phyloP scores from a whole-genome alignment of 2,329 filamentous ascomycete genomes.

The Penicillium griseofulvum region DNA sequence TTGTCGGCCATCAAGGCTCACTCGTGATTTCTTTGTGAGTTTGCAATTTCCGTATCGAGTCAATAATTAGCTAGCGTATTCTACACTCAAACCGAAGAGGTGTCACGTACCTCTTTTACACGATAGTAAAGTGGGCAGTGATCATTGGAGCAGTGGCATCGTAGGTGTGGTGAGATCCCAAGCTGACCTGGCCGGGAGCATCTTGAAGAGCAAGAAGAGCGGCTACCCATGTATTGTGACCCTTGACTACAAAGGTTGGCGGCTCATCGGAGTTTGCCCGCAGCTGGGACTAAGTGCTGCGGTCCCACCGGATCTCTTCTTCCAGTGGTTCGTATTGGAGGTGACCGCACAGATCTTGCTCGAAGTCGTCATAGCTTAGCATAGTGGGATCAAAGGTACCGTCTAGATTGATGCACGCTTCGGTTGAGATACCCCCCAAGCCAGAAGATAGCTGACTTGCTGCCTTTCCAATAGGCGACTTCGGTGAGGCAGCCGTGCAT shows the following conservation, averaged over 20 bases:
- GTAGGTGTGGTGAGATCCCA: background rate
- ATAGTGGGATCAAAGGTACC: background rate
- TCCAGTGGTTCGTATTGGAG: background rate
- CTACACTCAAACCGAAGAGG: background rate
- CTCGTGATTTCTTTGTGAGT: background rate
- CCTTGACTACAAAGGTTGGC: background rate
- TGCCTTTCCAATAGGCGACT: background rate
- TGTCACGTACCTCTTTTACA: background rate
- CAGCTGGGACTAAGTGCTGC: background rate
- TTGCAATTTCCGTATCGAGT: background rate
- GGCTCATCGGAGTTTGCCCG: background rate
- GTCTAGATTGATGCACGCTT: background rate
- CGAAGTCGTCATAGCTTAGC: background rate
- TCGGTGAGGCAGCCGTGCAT: background rate
- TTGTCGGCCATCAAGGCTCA: background rate
- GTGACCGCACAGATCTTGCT: background rate
- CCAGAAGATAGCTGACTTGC: background rate
- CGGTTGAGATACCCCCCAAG: background rate
- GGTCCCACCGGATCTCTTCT: background rate
- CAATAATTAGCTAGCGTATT: background rate
- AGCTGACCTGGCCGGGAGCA: too few species aligned
- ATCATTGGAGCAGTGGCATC: background rate
- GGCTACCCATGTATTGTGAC: background rate
- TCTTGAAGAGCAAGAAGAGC: background rate
- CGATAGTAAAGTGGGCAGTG: background rate